Evolutionary conservation across 129 eudicot species (phyloP).

Genomic region (Arctium minus): DNA sequence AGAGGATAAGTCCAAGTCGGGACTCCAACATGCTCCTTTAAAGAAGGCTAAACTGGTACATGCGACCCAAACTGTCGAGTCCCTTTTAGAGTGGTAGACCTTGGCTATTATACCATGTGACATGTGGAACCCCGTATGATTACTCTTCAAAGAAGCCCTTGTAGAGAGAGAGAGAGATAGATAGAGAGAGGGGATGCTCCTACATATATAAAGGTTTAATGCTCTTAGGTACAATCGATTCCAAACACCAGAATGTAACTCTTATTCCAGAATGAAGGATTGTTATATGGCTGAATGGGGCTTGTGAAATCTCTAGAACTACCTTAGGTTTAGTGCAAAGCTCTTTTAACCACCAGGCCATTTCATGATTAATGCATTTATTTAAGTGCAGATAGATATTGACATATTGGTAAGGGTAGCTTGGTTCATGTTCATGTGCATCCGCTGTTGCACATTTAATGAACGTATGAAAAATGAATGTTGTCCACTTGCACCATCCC

Average conservation of each 20-base stretch:
- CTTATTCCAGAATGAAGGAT: conserved; percentile 7
- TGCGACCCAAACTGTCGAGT: background rate
- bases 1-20: background rate
- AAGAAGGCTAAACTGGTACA: background rate
- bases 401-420: background rate
- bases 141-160: background rate
- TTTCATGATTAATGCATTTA: background rate
- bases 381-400: background rate
- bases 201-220: background rate
- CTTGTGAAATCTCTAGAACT: conserved; percentile 1
- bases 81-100: background rate
- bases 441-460: background rate
- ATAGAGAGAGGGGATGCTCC: background rate
- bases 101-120: background rate
- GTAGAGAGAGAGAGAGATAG: background rate
- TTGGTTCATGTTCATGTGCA: background rate
- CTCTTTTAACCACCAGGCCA: background rate
- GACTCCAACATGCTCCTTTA: background rate
- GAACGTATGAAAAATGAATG: background rate
- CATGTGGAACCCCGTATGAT: background rate
- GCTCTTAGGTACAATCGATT: background rate
- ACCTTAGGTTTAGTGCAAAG: background rate
- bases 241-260: background rate
- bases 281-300: conserved; percentile 4
- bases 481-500: background rate